Base-by-base conservation (phyloP, 2,329 filamentous ascomycete genomes). In the Aspergillus eucalypticola region DNA sequence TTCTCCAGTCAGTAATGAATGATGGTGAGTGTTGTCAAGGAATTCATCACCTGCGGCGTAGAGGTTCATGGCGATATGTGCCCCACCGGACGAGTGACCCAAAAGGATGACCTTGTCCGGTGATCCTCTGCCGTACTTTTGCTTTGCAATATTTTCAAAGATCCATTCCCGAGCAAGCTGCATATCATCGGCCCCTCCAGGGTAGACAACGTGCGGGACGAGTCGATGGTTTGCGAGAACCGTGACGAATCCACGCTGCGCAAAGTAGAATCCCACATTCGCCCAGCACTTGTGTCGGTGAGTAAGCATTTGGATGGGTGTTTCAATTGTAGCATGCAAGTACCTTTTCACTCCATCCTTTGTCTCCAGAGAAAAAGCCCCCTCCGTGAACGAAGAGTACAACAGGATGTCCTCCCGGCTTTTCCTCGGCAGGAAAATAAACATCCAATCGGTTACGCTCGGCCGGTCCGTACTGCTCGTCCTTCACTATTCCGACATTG, bases 161-260 rank as follows among this genome's bases (percentile, higher is more conserved):
- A 59, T 35, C 57, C 57, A 59, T 55, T 59, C 57, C 29, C 57
- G 57, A n/a, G 41, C 57, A 8, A 50, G 13, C 21, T 59, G 50
- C 17, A 59, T 55, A 50, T 59, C 57, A 17, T 59, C 57, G 3
- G 57, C 50, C 8, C 57, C 57, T 17, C 57, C 57, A 19, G 57
- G 51, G 25, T 59, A 59, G 25, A 39, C 19, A 15, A 59, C 57
- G 41, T 59, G n/a, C 3, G 57, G 57, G 3, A 59, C 57, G 1
- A 59, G 51, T 11, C 39, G 57, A 50, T 59, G 57, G 51, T 59
- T 59, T 17, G 15, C 23, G 13, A 59, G 21, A 11, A 59, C 57
- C 15, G 41, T 29, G 17, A 59, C 17, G 21, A 54, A 25, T 3
- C 50, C 57, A n/a, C 49, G 39, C 7, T 42, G 50, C 5, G 57